Conservation (phyloP, 306 rosid species). For the Delonix regia region DNA sequence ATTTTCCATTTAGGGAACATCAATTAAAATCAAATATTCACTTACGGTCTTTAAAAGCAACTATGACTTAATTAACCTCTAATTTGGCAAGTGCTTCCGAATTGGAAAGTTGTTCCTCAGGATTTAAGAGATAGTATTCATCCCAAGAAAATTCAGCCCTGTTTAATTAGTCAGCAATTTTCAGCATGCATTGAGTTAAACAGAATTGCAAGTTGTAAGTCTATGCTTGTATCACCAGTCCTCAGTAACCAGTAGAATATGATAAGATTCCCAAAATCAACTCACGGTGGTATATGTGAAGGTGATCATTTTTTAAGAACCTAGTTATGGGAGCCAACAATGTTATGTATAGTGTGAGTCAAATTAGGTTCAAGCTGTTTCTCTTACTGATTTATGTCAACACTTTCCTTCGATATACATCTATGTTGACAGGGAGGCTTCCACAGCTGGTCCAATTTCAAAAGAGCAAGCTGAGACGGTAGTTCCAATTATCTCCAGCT, state of each 20-base stretch:
- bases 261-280: not conserved
- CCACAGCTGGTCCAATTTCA: constrained; percentile 44
- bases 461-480: constrained; percentile 59
- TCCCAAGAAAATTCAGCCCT: not conserved
- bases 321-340: not conserved
- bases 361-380: constrained; percentile 7
- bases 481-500: constrained; percentile 55
- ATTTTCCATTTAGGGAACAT: not conserved
- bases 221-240: not conserved
- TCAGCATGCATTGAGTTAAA: not conserved
- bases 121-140: not conserved
- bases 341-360: not conserved
- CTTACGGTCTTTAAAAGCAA: not conserved
- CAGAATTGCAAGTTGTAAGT: not conserved
- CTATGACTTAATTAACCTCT: not conserved
- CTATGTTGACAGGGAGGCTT: constrained; percentile 74
- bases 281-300: not conserved
- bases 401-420: not conserved
- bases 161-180: not conserved
- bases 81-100: not conserved
- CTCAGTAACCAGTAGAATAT: not conserved
- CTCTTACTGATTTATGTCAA: constrained; percentile 3
- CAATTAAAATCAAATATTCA: not conserved
- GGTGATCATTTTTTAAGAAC: not conserved
- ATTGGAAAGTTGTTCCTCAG: not conserved